phyloP scores from a whole-genome alignment of 1,284 basidiomycete species.

The Mycena sp. region DNA sequence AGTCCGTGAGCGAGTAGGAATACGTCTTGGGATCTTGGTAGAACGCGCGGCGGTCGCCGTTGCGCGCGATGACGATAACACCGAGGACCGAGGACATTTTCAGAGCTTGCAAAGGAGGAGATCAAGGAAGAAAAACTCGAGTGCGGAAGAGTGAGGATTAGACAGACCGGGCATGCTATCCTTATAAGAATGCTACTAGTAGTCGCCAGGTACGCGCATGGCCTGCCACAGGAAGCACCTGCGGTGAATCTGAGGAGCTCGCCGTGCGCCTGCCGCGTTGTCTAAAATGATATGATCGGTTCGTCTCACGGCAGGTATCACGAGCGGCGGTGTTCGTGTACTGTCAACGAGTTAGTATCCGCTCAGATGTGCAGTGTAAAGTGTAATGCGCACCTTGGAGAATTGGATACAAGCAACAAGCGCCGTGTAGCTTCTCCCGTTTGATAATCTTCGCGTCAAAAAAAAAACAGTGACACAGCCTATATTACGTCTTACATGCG shows the following conservation, averaged over 20 bases:
- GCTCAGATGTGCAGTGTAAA: too few species aligned
- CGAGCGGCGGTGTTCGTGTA: neutral
- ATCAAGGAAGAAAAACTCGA: neutral
- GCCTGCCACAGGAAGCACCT: neutral
- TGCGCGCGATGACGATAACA: constrained; percentile 83
- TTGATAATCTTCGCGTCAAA: neutral
- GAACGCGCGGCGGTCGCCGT: constrained; percentile 81
- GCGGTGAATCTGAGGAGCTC: neutral
- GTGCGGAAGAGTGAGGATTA: neutral
- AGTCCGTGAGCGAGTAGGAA: constrained; percentile 71
- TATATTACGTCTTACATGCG: neutral
- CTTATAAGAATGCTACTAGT: constrained; percentile 8
- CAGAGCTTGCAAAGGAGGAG: neutral
- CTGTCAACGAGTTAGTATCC: neutral
- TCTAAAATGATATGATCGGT: constrained; percentile 7
- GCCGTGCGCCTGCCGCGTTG: constrained; percentile 6
- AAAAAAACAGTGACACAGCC: neutral
- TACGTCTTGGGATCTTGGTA: constrained; percentile 80
- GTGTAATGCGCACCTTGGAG: too few species aligned
- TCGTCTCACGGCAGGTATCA: neutral
- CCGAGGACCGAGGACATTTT: constrained; percentile 77
- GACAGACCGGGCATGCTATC: too few species aligned
- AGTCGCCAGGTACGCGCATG: constrained; percentile 7
- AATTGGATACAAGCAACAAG: too few species aligned
- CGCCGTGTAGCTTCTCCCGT: too few species aligned